Base-by-base conservation (phyloP, 2,329 filamentous ascomycete species). In the Pseudogymnoascus sp. region DNA sequence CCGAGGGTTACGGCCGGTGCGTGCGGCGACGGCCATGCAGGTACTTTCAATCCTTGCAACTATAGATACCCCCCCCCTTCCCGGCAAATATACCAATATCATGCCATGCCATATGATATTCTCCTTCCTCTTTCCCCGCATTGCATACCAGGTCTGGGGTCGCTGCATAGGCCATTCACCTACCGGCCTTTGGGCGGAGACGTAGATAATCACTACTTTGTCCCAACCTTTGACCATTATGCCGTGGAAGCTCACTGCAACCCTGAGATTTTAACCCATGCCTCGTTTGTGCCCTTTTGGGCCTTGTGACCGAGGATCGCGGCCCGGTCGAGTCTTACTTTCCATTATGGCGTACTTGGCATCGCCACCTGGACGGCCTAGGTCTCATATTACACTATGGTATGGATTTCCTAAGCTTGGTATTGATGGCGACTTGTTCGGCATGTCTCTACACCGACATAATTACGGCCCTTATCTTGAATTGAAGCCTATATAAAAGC, bases 281-380 rank as follows among this genome's bases (percentile, higher is more conserved):
- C 13, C 44, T 33, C 27, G 3, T 55, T 17, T 55, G n/a, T 55
- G n/a, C 8, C n/a, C n/a, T 17, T 33, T 55, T 25, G 29, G 7
- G 27, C 44, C 44, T 55, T 33, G 44, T 55, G 44, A 55, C 27
- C 44, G 29, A 55, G 44, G 44, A 55, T 55, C 44, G 33, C 44
- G 44, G 44, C 44, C 44, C 44, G 44, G 44, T 55, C 33, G 27
- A 17, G 27, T 33, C 9, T 10, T 51, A 17, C 17, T 9, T 5
- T 12, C 27, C 44, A 17, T 55, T 33, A 33, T 17, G 5, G 9
- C 12, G n/a, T 29, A 55, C 44, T 55, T 55, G 44, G 44, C 44
- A 55, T 31, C 8, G n/a, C 33, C 27, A 33, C 44, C 29, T 33
- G 44, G n/a, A 55, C 10, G 27, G 17, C 17, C 44, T 55, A 31